phyloP scores from a whole-genome alignment of 805 yeast species.

The Myxozyma lipomycoides region DNA sequence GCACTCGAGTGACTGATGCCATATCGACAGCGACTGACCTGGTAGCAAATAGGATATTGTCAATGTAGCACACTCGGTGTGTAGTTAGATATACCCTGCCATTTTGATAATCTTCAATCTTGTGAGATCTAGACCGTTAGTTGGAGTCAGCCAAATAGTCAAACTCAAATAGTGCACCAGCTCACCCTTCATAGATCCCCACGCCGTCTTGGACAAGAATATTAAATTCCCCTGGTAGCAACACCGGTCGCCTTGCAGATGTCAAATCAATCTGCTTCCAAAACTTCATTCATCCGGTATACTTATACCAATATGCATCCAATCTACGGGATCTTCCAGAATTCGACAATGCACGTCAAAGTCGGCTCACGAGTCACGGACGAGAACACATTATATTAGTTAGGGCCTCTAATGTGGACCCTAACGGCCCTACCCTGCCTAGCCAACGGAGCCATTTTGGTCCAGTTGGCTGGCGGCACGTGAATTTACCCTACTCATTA shows the following conservation, averaged over 20 bases:
- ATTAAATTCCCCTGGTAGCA: slow-evolving; percentile 46
- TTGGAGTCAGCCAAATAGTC: not conserved
- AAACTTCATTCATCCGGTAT: slow-evolving; percentile 22
- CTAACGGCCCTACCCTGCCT: no score
- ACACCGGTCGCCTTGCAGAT: slow-evolving; percentile 36
- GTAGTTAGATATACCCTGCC: slow-evolving; percentile 79
- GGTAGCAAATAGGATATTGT: slow-evolving; percentile 42
- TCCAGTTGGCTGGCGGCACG: no score
- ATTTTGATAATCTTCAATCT: slow-evolving; percentile 57
- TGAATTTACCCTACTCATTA: no score
- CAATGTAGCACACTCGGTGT: slow-evolving; percentile 67
- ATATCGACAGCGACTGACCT: slow-evolving; percentile 50
- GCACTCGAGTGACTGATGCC: slow-evolving; percentile 38
- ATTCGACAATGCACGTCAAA: no score
- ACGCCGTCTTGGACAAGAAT: slow-evolving; percentile 51
- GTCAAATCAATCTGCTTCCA: slow-evolving; percentile 37
- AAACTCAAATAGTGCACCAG: not conserved
- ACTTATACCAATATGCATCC: no score
- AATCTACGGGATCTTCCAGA: no score
- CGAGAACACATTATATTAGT: no score
- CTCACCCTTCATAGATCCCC: slow-evolving; percentile 68
- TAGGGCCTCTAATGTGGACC: no score
- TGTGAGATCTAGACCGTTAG: slow-evolving; percentile 45
- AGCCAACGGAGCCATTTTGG: no score
- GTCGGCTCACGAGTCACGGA: no score